phyloP scores from a whole-genome alignment of 176 grass and related monocot species.

The Typha latifolia region DNA sequence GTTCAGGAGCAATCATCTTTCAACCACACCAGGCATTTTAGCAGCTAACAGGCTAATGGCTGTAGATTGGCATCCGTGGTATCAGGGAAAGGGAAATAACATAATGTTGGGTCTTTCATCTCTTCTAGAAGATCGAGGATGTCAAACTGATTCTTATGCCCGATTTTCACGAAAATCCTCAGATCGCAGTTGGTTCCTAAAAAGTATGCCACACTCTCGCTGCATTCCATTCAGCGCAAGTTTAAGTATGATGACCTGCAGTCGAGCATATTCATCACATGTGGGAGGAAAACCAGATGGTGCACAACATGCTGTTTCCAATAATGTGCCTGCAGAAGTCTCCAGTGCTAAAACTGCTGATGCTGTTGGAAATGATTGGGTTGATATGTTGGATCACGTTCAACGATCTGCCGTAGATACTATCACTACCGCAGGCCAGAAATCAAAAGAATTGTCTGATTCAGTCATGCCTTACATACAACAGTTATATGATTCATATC shows the following conservation, averaged over 20 bases:
- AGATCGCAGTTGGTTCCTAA: not conserved
- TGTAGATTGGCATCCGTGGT: not conserved
- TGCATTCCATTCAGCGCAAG: not conserved
- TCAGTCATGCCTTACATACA: conserved; percentile 50
- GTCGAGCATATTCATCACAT: conserved; percentile 44
- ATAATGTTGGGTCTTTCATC: not conserved
- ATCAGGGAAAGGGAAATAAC: not conserved
- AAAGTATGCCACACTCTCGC: not conserved
- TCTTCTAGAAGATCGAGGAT: not conserved
- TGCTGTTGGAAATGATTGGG: conserved; percentile 34
- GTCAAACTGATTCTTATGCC: not conserved
- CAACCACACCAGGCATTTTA: not conserved
- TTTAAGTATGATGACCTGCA: not conserved
- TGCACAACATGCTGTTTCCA: conserved; percentile 7
- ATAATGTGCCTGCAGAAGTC: conserved; percentile 33
- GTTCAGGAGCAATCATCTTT: not conserved
- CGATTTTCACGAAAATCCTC: not conserved
- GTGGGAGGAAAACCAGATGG: conserved; percentile 30
- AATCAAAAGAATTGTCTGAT: conserved; percentile 59
- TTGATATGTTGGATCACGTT: conserved; percentile 45
- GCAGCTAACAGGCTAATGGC: not conserved
- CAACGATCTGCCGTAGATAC: conserved; percentile 44
- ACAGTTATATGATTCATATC: conserved; percentile 52
- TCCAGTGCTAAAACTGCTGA: conserved; percentile 15
- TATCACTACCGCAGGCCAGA: conserved; percentile 40